These are phyloP conservation scores for Colletotrichum noveboracense DNA, from an alignment of 2,329 filamentous ascomycete species.

Conservation along the genomic window DNA sequence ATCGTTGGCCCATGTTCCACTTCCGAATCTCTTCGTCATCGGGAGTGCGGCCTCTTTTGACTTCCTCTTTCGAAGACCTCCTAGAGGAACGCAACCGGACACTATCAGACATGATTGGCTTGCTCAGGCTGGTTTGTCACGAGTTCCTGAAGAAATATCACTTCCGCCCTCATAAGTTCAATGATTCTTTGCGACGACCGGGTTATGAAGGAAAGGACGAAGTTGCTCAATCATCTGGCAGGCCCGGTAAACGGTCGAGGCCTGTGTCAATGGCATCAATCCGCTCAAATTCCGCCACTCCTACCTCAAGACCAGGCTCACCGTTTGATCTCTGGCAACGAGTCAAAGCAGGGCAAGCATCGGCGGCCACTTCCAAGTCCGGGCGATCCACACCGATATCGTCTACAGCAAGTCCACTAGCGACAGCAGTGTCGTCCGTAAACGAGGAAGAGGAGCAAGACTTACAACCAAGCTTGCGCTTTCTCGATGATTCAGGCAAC, in stretches of 20 bases:
- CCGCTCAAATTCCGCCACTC: constrained; percentile 10
- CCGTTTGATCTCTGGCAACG: constrained; percentile 44
- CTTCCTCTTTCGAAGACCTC: constrained; percentile 30
- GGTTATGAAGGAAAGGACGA: not conserved
- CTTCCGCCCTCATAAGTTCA: constrained; percentile 60
- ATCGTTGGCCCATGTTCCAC: constrained; percentile 90
- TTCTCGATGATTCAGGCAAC: constrained; percentile 46
- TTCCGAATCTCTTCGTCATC: constrained; percentile 61
- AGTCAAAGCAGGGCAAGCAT: constrained; percentile 33
- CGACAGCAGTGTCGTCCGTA: not conserved
- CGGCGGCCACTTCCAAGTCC: not conserved
- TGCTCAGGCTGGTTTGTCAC: constrained; percentile 71
- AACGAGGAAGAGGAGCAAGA: not conserved
- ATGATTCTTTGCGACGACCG: constrained; percentile 9
- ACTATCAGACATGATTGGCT: constrained; percentile 59
- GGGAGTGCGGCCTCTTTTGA: not conserved
- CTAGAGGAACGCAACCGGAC: constrained; percentile 51
- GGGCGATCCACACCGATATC: not conserved
- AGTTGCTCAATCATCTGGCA: not conserved
- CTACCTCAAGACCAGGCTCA: constrained; percentile 23
- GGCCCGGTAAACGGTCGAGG: not conserved
- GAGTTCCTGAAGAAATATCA: constrained; percentile 79
- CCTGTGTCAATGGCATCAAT: not conserved
- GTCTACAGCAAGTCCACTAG: not conserved
- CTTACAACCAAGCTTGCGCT: constrained; percentile 19